These are phyloP conservation scores for Gonium pectorale DNA, from an alignment of 139 green algal species.

Conservation along the genomic window DNA sequence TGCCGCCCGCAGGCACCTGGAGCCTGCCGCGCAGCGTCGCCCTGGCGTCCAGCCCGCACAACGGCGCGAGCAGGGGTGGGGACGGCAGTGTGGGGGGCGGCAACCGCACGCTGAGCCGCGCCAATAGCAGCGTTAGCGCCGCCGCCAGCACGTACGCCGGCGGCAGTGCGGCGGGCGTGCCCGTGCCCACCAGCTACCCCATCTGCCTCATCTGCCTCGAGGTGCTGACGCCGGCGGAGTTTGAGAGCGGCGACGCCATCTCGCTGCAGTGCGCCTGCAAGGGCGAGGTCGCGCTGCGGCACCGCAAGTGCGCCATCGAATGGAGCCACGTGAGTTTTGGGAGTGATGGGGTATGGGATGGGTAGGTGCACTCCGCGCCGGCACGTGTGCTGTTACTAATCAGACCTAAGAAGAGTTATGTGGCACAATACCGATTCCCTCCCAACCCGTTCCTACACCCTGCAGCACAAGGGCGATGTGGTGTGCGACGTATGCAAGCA, in stretches of 20 bases:
- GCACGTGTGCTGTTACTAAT: too few species aligned
- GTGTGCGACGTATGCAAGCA: conserved; percentile 81
- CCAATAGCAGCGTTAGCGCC: not conserved
- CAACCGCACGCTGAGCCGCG: conserved; percentile 2
- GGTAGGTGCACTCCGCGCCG: too few species aligned
- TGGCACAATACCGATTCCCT: not conserved
- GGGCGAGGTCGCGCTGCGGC: conserved; percentile 85
- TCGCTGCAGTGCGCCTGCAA: conserved; percentile 80
- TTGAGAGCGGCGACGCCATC: conserved; percentile 80
- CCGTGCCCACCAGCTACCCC: conserved; percentile 9
- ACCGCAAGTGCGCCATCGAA: conserved; percentile 84
- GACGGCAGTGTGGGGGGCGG: not conserved
- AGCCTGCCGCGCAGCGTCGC: conserved; percentile 37
- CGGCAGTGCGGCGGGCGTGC: not conserved
- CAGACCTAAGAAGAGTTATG: too few species aligned
- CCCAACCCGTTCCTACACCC: not conserved
- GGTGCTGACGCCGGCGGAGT: conserved; percentile 70
- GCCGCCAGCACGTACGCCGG: not conserved
- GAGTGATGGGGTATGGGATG: too few species aligned
- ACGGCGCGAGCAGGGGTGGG: too few species aligned
- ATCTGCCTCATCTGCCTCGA: conserved; percentile 90
- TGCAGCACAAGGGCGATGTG: conserved; percentile 63
- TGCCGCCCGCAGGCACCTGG: conserved; percentile 29
- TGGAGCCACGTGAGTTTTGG: conserved; percentile 77
- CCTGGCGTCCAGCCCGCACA: conserved; percentile 17